Base-by-base conservation (phyloP, 176 grass and related monocot genomes). In the Hordeum marinum region DNA sequence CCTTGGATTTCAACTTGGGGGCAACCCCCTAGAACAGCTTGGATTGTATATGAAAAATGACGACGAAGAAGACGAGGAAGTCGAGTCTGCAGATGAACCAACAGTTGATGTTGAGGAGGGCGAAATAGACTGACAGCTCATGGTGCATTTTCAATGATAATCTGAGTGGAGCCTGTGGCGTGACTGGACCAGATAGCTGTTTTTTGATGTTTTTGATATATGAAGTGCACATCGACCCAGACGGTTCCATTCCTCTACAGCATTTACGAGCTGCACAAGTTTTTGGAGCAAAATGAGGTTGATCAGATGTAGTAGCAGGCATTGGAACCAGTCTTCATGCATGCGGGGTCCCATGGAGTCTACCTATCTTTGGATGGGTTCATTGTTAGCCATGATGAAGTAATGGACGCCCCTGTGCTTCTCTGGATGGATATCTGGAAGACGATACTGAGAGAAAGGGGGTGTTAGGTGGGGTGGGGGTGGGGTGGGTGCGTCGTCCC, bases 1-100 rank as follows among this genome's bases (percentile, higher is more conserved):
- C 31, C 86, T 98, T 50, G 94, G 91, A 59, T 99, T 99, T 87
- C 72, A 87, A 55, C 72, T 92, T n/a, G 94, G 96, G 75, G 83
- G 88, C 61, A 99, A 99, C 82, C 79, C 94, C 58, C 75, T 99
- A 39, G 96, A 94, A 84, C 89, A 89, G 81, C 91, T 99, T 15
- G 96, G 96, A 31, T 78, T 99, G 36, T 99, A 88, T 74, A 99
- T 96, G 84, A 99, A 99, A 88, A 89, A 66, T 75, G 94, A 96
- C 41, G 93, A 95, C 3, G 93, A 99, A 62, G 96, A 96, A 17
- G 93, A 95, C 1, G 95, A 95, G 20, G 95, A 98, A 82, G 76
- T 73, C 7, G 96, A 88, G 74, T 85, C 78, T 3, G 80, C 83
- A 70, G 82, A 79, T 68, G 83, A 55, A 54, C 79, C 48, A 57